Percentiles rank a stretch among this genome's conserved stretches.
phyloP scores from a whole-genome alignment of 768 basidiomycete genomes.

The Rhodotorula graminis region DNA sequence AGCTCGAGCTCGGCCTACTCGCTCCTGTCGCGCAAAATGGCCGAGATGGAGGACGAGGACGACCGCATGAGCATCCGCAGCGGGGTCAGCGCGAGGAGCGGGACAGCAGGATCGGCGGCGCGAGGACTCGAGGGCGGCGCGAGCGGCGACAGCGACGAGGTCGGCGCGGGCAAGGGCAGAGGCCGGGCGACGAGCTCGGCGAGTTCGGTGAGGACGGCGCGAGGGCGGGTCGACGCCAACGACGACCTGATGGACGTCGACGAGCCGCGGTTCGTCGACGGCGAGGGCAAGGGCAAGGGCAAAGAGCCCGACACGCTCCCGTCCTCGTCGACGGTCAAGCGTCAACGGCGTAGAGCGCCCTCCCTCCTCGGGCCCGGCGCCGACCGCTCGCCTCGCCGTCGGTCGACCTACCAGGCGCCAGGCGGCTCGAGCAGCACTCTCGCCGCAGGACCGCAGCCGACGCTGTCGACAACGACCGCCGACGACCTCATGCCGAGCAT shows the following conservation, averaged over 20 bases:
- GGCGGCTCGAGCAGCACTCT: background rate
- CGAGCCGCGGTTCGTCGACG: background rate
- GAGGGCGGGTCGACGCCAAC: background rate
- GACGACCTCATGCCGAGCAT: slow-evolving; percentile 16
- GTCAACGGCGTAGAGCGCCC: background rate
- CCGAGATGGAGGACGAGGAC: slow-evolving; percentile 20
- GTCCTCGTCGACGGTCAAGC: background rate
- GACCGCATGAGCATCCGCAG: slow-evolving; percentile 18
- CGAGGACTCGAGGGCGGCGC: background rate
- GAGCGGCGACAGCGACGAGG: background rate
- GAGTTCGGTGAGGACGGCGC: slow-evolving; percentile 10
- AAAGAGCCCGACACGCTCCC: background rate
- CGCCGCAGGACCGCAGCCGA: background rate
- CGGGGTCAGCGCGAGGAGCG: background rate
- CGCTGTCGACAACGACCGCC: slow-evolving; percentile 8
- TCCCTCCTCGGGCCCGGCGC: background rate
- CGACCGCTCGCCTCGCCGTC: background rate
- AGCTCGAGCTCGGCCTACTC: slow-evolving; percentile 27
- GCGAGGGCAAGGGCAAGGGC: background rate
- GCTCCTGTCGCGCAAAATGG: slow-evolving; percentile 27
- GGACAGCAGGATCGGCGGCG: background rate
- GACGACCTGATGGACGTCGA: slow-evolving; percentile 11
- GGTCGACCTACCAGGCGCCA: background rate
- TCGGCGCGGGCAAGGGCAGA: background rate
- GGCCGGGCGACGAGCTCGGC: slow-evolving; percentile 12